Base-by-base conservation (phyloP, 2,329 filamentous ascomycete species). In the Aspergillus luchuensis region DNA sequence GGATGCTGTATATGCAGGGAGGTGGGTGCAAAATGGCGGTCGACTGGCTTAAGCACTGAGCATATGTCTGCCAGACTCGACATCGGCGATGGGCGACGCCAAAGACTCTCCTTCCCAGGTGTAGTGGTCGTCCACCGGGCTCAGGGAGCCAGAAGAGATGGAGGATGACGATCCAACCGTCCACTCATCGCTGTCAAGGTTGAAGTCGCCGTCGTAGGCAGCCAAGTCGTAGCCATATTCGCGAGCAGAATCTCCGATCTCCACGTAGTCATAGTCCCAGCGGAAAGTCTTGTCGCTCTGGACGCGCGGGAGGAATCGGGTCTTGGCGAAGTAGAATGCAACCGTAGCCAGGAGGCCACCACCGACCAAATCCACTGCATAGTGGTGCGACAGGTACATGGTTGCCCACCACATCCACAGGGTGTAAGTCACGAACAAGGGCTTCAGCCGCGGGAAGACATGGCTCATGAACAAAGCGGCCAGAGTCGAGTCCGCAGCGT, bases 391-490 rank as follows among this genome's bases (percentile, higher is more conserved):
- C 56, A 98, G 86, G 74, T 98, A 97, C 92, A 98, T 97, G 68
- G 94, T 98, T 11, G 93, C 91, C 92, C 94, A 98, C 91, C 92
- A 97, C 71, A 97, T 88, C 94, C 94, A 97, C 73, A 90, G 85
- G 48, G 90, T 90, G 77, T 97, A 98, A 65, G 85, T 83, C 65
- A 93, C 85, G 78, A 96, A 96, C 56, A 95, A 78, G 11, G 89
- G 87, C 67, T 90, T 88, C 67, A 96, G 85, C 63, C 87, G 87
- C 4, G 94, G 94, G 82, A 98, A 97, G 74, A 91, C 88, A 78
- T 96, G 89, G 77, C 89, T 91, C 88, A 98, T 91, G 82, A 97
- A 97, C 15, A 97, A 84, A 21, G 91, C 92, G 76, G 96, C 91
- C 57, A 97, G 84, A 4, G 92, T 93, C 8, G 93, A 92, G 75